Percentiles rank a stretch among this genome's conserved stretches.
phyloP scores from a whole-genome alignment of 371 early-diverging fungal genomes.

The Lichtheimia hyalospora region DNA sequence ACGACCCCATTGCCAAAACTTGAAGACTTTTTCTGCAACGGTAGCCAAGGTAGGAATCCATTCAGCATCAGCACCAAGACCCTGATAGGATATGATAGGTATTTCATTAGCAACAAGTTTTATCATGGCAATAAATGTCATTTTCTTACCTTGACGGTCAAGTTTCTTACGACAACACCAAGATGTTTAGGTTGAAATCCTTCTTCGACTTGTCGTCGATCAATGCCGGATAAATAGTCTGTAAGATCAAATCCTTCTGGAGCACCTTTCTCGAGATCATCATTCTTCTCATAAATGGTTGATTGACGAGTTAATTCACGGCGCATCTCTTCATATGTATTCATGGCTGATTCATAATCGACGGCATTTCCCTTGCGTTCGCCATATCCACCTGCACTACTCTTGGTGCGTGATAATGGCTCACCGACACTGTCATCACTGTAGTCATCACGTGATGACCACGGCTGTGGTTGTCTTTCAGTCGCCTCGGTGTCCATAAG shows the following conservation, averaged over 20 bases:
- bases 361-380: slow-evolving; percentile 47
- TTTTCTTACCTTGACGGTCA: slow-evolving; percentile 34
- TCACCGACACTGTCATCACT: slow-evolving; percentile 9
- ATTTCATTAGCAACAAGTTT: too few relatives aligned
- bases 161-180: slow-evolving; percentile 49
- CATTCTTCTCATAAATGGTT: slow-evolving; percentile 17
- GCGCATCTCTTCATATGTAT: slow-evolving; percentile 44
- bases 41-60: slow-evolving; percentile 17
- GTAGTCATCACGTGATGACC: slow-evolving; percentile 6
- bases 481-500: slow-evolving; percentile 15
- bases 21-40: slow-evolving; percentile 9
- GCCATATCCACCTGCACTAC: slow-evolving; percentile 30
- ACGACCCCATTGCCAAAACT: slow-evolving; percentile 23
- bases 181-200: slow-evolving; percentile 49
- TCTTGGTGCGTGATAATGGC: slow-evolving; percentile 12
- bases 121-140: too few relatives aligned
- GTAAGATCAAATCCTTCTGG: slow-evolving; percentile 21
- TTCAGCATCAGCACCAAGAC: slow-evolving; percentile 27
- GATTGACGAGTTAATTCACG: slow-evolving; percentile 49
- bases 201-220: slow-evolving; percentile 15
- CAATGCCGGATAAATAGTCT: slow-evolving; percentile 17
- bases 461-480: slow-evolving; percentile 15
- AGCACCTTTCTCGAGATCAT: slow-evolving; percentile 21
- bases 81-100: slow-evolving; percentile 10
- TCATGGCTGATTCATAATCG: slow-evolving; percentile 42